Percentiles rank a stretch among this genome's conserved stretches.
Conservation (phyloP, 768 basidiomycete genomes). For the Tylopilus subfusipes region DNA sequence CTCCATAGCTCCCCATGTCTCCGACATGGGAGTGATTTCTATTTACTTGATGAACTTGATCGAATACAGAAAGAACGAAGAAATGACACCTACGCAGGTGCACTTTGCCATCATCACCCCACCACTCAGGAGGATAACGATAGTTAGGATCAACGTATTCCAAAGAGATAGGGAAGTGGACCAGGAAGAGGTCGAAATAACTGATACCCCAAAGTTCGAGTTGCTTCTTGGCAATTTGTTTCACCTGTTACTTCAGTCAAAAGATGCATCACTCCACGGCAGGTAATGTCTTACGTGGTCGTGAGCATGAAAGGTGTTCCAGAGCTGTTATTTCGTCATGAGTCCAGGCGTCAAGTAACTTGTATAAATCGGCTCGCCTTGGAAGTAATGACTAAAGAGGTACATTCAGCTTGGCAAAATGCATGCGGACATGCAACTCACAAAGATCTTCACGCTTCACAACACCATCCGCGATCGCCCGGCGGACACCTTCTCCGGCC, state of each 20-base stretch:
- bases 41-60: background rate
- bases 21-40: constrained; percentile 69
- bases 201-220: constrained; percentile 80
- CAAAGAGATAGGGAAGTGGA: constrained; percentile 86
- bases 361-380: constrained; percentile 45
- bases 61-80: background rate
- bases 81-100: constrained; percentile 46
- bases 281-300: constrained; percentile 53
- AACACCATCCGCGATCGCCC: constrained; percentile 76
- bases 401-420: background rate
- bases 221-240: constrained; percentile 54
- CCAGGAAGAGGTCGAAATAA: constrained; percentile 76
- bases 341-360: constrained; percentile 1
- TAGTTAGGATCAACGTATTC: constrained; percentile 73
- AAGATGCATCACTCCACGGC: background rate
- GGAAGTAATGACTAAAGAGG: constrained; percentile 67
- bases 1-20: constrained; percentile 87
- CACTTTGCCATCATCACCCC: constrained; percentile 66
- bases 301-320: constrained; percentile 86
- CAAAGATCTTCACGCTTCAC: constrained; percentile 87
- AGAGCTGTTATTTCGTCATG: constrained; percentile 46
- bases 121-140: constrained; percentile 84
- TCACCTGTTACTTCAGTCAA: constrained; percentile 41
- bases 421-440: constrained; percentile 35
- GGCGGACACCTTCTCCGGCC: constrained; percentile 71